Evolutionary conservation across 2,329 filamentous ascomycete species (phyloP), one percentile per base, ranked within the genome.

Genomic region (Hypoxylon sp.): DNA sequence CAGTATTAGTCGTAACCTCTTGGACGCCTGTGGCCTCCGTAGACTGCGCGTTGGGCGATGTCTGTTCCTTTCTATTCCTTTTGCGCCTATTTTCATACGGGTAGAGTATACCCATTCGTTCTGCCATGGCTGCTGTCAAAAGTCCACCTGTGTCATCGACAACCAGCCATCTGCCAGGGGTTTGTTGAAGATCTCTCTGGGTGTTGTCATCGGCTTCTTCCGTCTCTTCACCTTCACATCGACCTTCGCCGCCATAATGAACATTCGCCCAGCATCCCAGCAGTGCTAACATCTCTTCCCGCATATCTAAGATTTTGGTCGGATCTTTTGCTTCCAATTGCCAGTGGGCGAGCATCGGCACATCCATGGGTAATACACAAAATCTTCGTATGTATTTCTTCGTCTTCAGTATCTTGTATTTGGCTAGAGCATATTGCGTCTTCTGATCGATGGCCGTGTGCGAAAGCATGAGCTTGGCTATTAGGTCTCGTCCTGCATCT

Each of bases 331-430:
- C 90, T 48, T 87, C 79, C 38, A 96, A 73, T 65, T 93, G 78
- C 77, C 88, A 95, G 61, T 91, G 83, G 13, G 86, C 84, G 55
- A 97, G 76, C 58, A 84, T 80, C 0, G 86, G 80, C 9, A 95
- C 84, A 66, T 97, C 91, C 61, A 97, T 74, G 0, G 93, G 93
- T 41, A 96, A 71, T 1, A 94, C 83, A 0, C 89, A 90, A 66
- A 99, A 97, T 8, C 91, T 81, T 64, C 89, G 87, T 58, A 97
- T 81, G 69, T 96, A 97, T 73, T 99, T 99, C 69, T 87, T 92
- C 59, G 90, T 88, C 75, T 99, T 99, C 34, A 96, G 80, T 12
- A 97, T 77, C 66, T 94, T 96, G 73, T 99, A 99, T 71, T 99
- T 99, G 31, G 93, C 92, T 50, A 97, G 77, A 2, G 91, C 95